phyloP scores from a whole-genome alignment of 2,329 filamentous ascomycete genomes.

The Talaromyces sp. region DNA sequence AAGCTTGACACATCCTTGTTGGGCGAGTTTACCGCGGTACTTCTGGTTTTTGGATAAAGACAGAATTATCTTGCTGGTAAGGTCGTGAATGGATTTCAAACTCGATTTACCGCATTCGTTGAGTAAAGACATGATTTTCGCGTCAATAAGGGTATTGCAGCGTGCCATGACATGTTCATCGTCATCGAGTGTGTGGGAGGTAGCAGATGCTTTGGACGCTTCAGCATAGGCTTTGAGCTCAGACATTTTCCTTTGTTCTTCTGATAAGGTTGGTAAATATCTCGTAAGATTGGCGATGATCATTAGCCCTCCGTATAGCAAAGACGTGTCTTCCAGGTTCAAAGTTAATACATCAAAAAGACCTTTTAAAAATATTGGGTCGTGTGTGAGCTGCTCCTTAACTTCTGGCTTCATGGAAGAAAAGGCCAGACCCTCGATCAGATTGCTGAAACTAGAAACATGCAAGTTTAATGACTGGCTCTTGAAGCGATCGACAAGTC shows the following conservation, averaged over 20 bases:
- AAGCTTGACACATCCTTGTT: conserved; percentile 88
- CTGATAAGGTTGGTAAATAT: conserved; percentile 71
- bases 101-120: conserved; percentile 67
- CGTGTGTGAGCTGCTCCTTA: conserved; percentile 72
- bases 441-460: conserved; percentile 61
- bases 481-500: conserved; percentile 54
- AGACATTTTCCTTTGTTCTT: conserved; percentile 87
- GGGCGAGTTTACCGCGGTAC: conserved; percentile 73
- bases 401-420: conserved; percentile 79
- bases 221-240: conserved; percentile 95
- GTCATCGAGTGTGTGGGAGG: conserved; percentile 64
- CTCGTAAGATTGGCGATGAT: conserved; percentile 80
- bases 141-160: conserved; percentile 74
- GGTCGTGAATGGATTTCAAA: conserved; percentile 64
- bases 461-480: conserved; percentile 38
- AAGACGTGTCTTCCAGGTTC: conserved; percentile 59
- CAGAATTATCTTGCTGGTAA: conserved; percentile 72
- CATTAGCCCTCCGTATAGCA: conserved; percentile 80
- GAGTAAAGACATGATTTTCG: conserved; percentile 71
- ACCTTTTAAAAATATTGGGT: conserved; percentile 63
- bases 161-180: conserved; percentile 70
- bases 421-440: conserved; percentile 88
- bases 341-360: conserved; percentile 52
- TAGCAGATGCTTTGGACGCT: conserved; percentile 62
- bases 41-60: conserved; percentile 70